Conservation (phyloP, 352 stramenopile genomes). For the Globisporangium polare region DNA sequence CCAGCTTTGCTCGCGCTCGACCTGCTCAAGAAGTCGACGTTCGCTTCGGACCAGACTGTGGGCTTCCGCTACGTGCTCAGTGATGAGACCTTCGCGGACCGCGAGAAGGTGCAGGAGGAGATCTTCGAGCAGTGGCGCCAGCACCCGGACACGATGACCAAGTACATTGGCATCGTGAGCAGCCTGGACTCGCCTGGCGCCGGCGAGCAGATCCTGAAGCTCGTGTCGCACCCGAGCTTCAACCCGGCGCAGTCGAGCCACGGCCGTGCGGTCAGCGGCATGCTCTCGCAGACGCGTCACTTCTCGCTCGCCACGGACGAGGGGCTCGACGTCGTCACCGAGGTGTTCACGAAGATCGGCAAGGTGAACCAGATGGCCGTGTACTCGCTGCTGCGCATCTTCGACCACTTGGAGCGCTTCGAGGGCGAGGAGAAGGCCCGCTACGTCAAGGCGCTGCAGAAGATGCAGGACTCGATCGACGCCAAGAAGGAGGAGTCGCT, state of each 20-base stretch:
- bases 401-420: slow-evolving; percentile 76
- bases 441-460: slow-evolving; percentile 66
- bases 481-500: slow-evolving; percentile 55
- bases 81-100: slow-evolving; percentile 53
- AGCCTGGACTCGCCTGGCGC: slow-evolving; percentile 62
- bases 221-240: slow-evolving; percentile 64
- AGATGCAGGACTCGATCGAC: slow-evolving; percentile 64
- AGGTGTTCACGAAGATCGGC: slow-evolving; percentile 74
- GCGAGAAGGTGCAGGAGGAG: slow-evolving; percentile 58
- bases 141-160: slow-evolving; percentile 70
- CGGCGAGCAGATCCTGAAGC: slow-evolving; percentile 61
- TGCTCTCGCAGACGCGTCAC: slow-evolving; percentile 72
- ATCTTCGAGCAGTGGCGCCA: slow-evolving; percentile 69
- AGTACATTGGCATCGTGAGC: slow-evolving; percentile 76
- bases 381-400: slow-evolving; percentile 75
- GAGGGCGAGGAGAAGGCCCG: slow-evolving; percentile 44
- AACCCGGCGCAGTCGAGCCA: slow-evolving; percentile 75
- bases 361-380: slow-evolving; percentile 86
- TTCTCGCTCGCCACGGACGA: slow-evolving; percentile 74
- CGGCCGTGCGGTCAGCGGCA: slow-evolving; percentile 54
- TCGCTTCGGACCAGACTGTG: slow-evolving; percentile 57
- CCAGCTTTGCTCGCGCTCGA: slow-evolving; percentile 46
- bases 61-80: slow-evolving; percentile 65
- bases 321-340: slow-evolving; percentile 63
- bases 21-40: slow-evolving; percentile 62